Percentiles rank a stretch among this genome's conserved stretches.
These are phyloP conservation scores for Macadamia tetraphylla DNA, from an alignment of 164 flowering plant genomes.

Conservation along the genomic window DNA sequence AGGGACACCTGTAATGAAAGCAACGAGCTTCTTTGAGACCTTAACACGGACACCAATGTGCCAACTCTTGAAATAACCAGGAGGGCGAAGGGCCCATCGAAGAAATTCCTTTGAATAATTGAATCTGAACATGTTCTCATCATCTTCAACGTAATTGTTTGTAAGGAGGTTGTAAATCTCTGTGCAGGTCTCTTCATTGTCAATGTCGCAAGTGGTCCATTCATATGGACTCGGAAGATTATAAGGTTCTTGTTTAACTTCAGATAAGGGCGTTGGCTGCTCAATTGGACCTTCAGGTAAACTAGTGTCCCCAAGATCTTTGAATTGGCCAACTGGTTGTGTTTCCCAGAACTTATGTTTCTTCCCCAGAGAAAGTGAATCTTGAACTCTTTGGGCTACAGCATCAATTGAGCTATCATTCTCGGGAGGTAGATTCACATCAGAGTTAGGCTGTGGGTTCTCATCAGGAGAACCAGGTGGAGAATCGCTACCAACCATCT, in stretches of 20 bases:
- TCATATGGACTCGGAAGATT: constrained; percentile 39
- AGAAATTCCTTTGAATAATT: constrained; percentile 52
- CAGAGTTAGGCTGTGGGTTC: constrained; percentile 20
- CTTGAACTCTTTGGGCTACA: constrained; percentile 33
- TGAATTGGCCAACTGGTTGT: constrained; percentile 52
- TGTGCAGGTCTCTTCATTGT: constrained; percentile 34
- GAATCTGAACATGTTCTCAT: constrained; percentile 55
- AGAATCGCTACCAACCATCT: constrained; percentile 30
- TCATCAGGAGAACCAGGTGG: constrained; percentile 22
- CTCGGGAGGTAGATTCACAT: constrained; percentile 26
- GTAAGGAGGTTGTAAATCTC: constrained; percentile 40
- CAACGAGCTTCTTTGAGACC: constrained; percentile 13
- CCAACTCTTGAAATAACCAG: constrained; percentile 46
- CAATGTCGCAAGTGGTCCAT: constrained; percentile 46
- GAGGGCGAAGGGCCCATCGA: constrained; percentile 47
- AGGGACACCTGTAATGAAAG: constrained; percentile 42
- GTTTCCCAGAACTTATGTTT: constrained; percentile 54
- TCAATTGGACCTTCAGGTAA: constrained; percentile 48
- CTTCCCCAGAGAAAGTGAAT: constrained; percentile 33
- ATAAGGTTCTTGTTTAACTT: constrained; percentile 48
- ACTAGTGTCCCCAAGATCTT: constrained; percentile 40
- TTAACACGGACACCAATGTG: constrained; percentile 52
- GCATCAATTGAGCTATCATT: constrained; percentile 27
- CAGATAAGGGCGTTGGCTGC: constrained; percentile 37
- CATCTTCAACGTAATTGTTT: constrained; percentile 51